Conservation (phyloP, 1,284 basidiomycete species). For the Tilletia setariae region DNA sequence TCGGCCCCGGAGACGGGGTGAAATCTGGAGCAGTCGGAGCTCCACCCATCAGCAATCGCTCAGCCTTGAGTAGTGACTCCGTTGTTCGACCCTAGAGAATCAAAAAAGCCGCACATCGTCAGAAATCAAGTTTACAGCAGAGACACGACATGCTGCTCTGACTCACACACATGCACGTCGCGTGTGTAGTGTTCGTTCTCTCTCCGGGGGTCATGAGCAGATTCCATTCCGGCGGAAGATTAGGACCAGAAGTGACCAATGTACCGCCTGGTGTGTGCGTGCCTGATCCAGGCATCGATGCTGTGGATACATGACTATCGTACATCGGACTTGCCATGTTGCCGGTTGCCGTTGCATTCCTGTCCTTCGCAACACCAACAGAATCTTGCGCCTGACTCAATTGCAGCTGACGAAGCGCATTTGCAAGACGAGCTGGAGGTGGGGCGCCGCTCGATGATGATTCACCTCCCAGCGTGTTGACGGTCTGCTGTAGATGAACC, state of each 20-base stretch:
- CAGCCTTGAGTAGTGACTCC: background rate
- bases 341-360: background rate
- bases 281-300: background rate
- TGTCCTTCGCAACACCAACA: background rate
- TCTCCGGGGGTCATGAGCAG: conserved; percentile 9
- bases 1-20: background rate
- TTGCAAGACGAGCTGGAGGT: background rate
- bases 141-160: too few relatives aligned
- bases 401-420: conserved; percentile 5
- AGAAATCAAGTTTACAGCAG: background rate
- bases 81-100: background rate
- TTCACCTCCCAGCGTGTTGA: too few relatives aligned
- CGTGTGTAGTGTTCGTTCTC: conserved; percentile 3
- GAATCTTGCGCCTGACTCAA: conserved; percentile 4
- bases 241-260: conserved; percentile 5
- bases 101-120: background rate
- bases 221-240: conserved; percentile 5
- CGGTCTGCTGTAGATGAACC: too few relatives aligned
- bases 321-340: too few relatives aligned
- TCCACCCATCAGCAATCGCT: background rate
- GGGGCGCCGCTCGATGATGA: background rate
- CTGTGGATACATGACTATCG: background rate
- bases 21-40: conserved; percentile 7
- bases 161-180: conserved; percentile 17
- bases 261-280: conserved; percentile 4